Base-by-base conservation (phyloP, 345 rosid species). In the Combretum micranthum region DNA sequence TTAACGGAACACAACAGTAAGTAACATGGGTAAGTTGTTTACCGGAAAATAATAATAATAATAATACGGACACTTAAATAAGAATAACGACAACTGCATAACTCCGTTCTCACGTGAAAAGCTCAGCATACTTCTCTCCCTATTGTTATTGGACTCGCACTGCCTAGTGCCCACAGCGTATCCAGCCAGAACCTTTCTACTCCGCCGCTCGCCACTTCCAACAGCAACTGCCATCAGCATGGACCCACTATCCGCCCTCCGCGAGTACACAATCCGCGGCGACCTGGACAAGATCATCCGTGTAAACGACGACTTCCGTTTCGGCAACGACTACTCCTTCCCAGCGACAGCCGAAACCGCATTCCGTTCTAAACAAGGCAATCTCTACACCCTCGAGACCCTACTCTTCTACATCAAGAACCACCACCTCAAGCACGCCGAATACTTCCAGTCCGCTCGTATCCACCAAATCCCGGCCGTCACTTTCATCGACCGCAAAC, bases 201-300 rank as follows among this genome's bases (percentile, higher is more conserved):
- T 15, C 19, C 23, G 16, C 13, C 19, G 11, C 2, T 22, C 8
- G 13, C 43, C 9, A 20, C 13, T 52, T n/a, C 26, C 50, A 8
- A 2, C 54, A 8, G 6, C 50, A 4, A 43, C 48, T 15, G 42
- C 54, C 9, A 7, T 11, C 10, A 6, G 53, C 0, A 88, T 86
- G 95, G 90, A 84, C 65, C 92, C 93, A 0, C 75, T 86, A 43
- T 86, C 95, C 4, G 90, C 75, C n/a, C 88, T 86, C 14, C 85
- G 87, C 11, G 87, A 84, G 60, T 84, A 71, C 76, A 84, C 96
- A 15, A 74, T 77, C 20, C 76, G 86, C 0, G 80, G 79, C 59
- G 83, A 83, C 59, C 75, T 83, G 20, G 85, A 85, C 20, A 74
- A 72, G 70, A 77, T 87, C 47, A 75, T 66, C 39, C 84, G 84